Evolutionary conservation across 768 basidiomycete species (phyloP), one percentile per base, ranked within the genome.

Genomic region (Termitomyces sp.): DNA sequence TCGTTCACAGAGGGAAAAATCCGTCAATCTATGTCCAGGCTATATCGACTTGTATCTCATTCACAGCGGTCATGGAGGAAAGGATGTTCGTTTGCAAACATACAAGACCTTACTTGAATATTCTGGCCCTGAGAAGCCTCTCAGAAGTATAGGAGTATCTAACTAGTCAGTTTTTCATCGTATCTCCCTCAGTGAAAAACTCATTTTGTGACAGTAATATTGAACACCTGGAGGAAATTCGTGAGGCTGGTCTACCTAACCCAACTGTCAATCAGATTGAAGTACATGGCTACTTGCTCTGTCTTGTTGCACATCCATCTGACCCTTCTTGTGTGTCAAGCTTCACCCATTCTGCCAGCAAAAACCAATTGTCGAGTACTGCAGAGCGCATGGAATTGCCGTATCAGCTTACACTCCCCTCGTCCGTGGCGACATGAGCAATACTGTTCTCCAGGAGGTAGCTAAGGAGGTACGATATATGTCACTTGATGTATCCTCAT

Each of bases 271-370:
- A 93, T 65, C 91, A 93, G 68, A 81, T 93, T 51, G 90, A 93
- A 79, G 90, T 83, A 64, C 24, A 73, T 59, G 15, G 20, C 41
- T 18, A 20, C 12, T 31, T 36, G 49, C 29, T 49, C 29, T 5
- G 26, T 28, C 20, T n/a, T 51, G 34, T 20, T 26, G 5, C 22
- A 24, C 9, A n/a, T 22, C 42, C 2, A 26, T 41, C 10, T 54
- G 12, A 57, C 16, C 49, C 4, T 6, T 28, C n/a, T 28, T 2
- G 49, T 33, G 10, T 16, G 20, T 37, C 3, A 61, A 92, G 89
- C 75, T 92, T 16, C 90, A 92, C 61, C 90, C 90, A 0, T 78
- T 86, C 60, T 93, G 90, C 70, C 92, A 94, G 67, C 92, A 93
- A 65, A 79, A 76, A 46, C 77, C 83, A 4, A 90, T 94, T 54